phyloP scores from a whole-genome alignment of 177 flowering plant genomes.

The Vitis hybrid region DNA sequence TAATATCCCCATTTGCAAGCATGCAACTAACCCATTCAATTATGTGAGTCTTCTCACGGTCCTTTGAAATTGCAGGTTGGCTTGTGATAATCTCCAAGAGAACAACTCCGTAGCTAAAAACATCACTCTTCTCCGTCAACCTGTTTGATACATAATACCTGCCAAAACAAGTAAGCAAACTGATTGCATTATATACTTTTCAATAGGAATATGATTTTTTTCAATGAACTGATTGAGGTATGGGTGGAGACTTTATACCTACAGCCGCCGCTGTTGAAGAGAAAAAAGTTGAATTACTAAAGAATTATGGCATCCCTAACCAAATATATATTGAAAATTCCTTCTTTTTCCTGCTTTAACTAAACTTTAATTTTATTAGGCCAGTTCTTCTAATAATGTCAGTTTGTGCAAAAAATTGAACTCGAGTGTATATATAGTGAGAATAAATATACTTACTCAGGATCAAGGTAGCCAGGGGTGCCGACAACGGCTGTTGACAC shows the following conservation, averaged over 20 bases:
- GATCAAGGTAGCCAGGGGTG: constrained; percentile 47
- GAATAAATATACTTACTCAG: constrained; percentile 33
- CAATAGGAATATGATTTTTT: no score
- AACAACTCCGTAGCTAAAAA: constrained; percentile 33
- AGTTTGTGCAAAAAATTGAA: not conserved
- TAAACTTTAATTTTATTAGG: no score
- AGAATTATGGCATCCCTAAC: no score
- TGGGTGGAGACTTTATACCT: no score
- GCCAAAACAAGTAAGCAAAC: not conserved
- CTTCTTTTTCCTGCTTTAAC: no score
- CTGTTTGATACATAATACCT: constrained; percentile 21
- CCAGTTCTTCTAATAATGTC: no score
- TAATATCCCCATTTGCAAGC: constrained; percentile 29
- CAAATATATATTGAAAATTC: no score
- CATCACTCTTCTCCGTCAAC: constrained; percentile 39
- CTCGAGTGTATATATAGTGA: not conserved
- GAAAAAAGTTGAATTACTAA: no score
- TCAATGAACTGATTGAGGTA: no score
- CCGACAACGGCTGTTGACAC: constrained; percentile 29
- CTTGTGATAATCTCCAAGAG: constrained; percentile 29
- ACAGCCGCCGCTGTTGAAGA: no score
- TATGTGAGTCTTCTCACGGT: constrained; percentile 17
- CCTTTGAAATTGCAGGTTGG: constrained; percentile 13
- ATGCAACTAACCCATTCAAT: constrained; percentile 26
- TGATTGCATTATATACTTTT: not conserved